Evolutionary conservation across 23 red algal species (phyloP).

Genomic region (Gracilaria domingensis): DNA sequence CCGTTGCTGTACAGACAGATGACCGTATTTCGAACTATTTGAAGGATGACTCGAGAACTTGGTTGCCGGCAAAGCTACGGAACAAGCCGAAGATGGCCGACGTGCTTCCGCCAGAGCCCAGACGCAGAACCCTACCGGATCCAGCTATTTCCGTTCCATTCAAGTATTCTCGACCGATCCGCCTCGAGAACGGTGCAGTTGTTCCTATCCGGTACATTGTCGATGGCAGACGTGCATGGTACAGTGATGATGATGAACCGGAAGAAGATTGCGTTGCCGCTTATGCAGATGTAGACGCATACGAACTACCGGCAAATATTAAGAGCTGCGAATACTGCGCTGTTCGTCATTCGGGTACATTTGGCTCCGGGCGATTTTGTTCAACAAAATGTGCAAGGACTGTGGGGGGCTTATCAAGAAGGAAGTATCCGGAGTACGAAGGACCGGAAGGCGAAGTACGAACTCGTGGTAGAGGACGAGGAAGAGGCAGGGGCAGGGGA

Average conservation of each 20-base stretch:
- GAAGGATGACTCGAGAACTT: slow-evolving; percentile 44
- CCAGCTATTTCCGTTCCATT: slow-evolving; percentile 28
- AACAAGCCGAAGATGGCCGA: slow-evolving; percentile 60
- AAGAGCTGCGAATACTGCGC: slow-evolving; percentile 74
- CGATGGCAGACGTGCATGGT: slow-evolving; percentile 26
- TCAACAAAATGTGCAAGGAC: slow-evolving; percentile 83
- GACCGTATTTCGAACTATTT: slow-evolving; percentile 65
- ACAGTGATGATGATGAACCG: slow-evolving; percentile 60
- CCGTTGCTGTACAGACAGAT: slow-evolving; percentile 61
- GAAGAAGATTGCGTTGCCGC: slow-evolving; percentile 42
- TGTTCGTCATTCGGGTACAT: slow-evolving; percentile 59
- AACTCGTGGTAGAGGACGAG: slow-evolving; percentile 43
- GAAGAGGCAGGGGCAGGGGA: slow-evolving; percentile 54
- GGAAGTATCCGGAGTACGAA: slow-evolving; percentile 54
- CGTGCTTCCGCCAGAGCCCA: slow-evolving; percentile 56
- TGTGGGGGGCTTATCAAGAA: slow-evolving; percentile 68
- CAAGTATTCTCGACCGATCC: slow-evolving; percentile 33
- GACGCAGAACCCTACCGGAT: slow-evolving; percentile 4
- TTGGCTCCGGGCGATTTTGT: slow-evolving; percentile 83
- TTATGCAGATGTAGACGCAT: slow-evolving; percentile 39
- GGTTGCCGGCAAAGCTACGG: slow-evolving; percentile 70
- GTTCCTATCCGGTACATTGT: slow-evolving; percentile 68
- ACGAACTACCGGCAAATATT: slow-evolving; percentile 4
- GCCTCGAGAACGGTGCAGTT: slow-evolving; percentile 43
- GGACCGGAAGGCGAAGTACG: slow-evolving; percentile 6